Conservation (phyloP, 2,329 filamentous ascomycete species). For the Massarina eburnea region DNA sequence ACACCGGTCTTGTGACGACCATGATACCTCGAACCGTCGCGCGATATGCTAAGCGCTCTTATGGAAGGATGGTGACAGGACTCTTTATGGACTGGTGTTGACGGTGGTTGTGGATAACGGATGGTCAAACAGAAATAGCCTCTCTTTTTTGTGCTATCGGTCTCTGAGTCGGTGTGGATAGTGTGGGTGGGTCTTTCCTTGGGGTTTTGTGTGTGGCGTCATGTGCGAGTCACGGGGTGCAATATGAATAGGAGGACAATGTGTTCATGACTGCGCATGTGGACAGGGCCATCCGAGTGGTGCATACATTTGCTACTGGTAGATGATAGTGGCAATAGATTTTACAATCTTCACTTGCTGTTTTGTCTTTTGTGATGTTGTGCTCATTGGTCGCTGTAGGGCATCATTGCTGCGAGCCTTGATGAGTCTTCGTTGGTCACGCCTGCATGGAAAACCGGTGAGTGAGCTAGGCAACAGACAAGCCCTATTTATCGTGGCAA, state of each 20-base stretch:
- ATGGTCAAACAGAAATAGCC: constrained; percentile 8
- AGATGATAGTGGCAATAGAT: constrained; percentile 7
- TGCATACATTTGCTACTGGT: constrained; percentile 1
- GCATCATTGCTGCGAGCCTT: not conserved
- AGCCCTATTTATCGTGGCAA: too few species aligned
- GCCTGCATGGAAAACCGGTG: not conserved
- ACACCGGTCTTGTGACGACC: constrained; percentile 27
- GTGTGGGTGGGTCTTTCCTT: not conserved
- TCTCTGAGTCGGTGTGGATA: constrained; percentile 6
- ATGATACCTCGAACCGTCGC: constrained; percentile 8
- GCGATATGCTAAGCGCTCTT: constrained; percentile 20
- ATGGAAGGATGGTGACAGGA: constrained; percentile 14
- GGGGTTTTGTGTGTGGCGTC: constrained; percentile 3
- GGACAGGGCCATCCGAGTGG: not conserved
- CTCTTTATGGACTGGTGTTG: not conserved
- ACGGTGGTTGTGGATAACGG: constrained; percentile 20
- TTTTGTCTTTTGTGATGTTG: not conserved
- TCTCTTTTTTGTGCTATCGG: not conserved
- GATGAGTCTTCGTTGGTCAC: not conserved
- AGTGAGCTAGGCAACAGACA: too few species aligned
- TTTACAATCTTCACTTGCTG: not conserved
- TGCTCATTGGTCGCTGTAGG: not conserved
- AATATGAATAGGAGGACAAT: not conserved
- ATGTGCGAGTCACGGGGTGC: not conserved
- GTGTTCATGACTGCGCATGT: not conserved